These are phyloP conservation scores for Geotrichum siamense DNA, from an alignment of 1,139 yeast genomes.

Conservation along the genomic window DNA sequence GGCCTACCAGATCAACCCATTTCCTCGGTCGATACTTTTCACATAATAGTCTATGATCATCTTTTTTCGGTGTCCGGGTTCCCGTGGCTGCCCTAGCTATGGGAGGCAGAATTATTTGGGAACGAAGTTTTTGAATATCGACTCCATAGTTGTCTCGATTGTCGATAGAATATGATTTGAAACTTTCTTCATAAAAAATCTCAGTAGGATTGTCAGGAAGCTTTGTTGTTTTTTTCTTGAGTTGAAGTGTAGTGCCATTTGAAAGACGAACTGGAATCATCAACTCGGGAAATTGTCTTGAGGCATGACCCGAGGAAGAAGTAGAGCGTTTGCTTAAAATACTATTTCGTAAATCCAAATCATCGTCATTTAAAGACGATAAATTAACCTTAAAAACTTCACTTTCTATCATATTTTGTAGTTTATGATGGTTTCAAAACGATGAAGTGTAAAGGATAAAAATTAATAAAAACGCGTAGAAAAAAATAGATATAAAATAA, in stretches of 20 bases:
- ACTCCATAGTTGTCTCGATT: conserved; percentile 28
- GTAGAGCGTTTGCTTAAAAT: conserved; percentile 7
- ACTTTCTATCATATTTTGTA: not conserved
- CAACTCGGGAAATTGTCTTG: too few species aligned
- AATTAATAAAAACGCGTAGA: not conserved
- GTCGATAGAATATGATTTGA: not conserved
- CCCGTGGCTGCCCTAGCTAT: not conserved
- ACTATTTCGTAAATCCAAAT: conserved; percentile 8
- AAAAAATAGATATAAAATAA: not conserved
- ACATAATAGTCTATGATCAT: conserved; percentile 5
- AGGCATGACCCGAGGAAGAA: too few species aligned
- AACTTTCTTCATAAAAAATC: not conserved
- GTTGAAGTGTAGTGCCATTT: conserved; percentile 13
- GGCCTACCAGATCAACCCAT: conserved; percentile 72
- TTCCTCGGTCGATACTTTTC: conserved; percentile 78
- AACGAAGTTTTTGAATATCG: conserved; percentile 28
- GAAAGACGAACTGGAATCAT: conserved; percentile 13
- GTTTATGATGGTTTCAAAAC: too few species aligned
- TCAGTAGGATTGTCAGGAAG: not conserved
- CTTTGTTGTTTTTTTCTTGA: conserved; percentile 10
- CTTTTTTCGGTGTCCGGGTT: not conserved
- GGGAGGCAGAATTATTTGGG: conserved; percentile 14
- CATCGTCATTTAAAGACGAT: conserved; percentile 6
- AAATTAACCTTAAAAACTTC: not conserved
- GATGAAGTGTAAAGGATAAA: not conserved